Evolutionary conservation across 73 alveolate species (phyloP), one percentile per base, ranked within the genome.

Genomic region (Uronychia setigera): DNA sequence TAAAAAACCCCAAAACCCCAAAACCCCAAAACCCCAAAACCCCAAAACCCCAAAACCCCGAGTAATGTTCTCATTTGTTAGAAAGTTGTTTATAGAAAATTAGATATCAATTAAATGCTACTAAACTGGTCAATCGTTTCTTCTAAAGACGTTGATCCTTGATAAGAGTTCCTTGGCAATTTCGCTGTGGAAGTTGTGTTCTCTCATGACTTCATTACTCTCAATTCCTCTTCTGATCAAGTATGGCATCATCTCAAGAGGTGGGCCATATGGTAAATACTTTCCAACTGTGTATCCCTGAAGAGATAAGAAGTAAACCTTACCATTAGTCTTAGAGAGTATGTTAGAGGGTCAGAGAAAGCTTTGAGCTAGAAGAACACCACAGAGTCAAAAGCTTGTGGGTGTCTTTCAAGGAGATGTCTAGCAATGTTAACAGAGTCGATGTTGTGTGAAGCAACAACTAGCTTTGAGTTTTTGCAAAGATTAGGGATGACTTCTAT

Each of bases 261-360:
- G 81, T 19, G 98, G 98, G 46, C 98, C 98, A 77, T 76, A 94
- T 11, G 98, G 98, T 0, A 91, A 74, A 75, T 94, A 94, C 83
- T 91, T 94, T 31, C 30, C 59, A 11, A 82, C 96, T 1, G 58
- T 84, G 77, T 33, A 91, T 27, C 88, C 93, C 75, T 85, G 81
- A 27, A 35, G 46, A 29, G 93, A 81, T n/a, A n/a, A n/a, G n/a
- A n/a, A n/a, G n/a, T n/a, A n/a, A n/a, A n/a, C n/a, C n/a, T n/a
- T n/a, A n/a, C n/a, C n/a, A n/a, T n/a, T n/a, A n/a, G n/a, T n/a
- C n/a, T n/a, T 35, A 91, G 76, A 26, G 31, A 25, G 67, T 82
- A 79, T 19, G 93, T 88, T 25, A 84, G 79, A 28, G 92, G 77
- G 81, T 94, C 95, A 26, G 91, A 81, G 92, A 94, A 91, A 30